Conservation (phyloP, 805 yeast genomes). For the Myxozyma geophila region DNA sequence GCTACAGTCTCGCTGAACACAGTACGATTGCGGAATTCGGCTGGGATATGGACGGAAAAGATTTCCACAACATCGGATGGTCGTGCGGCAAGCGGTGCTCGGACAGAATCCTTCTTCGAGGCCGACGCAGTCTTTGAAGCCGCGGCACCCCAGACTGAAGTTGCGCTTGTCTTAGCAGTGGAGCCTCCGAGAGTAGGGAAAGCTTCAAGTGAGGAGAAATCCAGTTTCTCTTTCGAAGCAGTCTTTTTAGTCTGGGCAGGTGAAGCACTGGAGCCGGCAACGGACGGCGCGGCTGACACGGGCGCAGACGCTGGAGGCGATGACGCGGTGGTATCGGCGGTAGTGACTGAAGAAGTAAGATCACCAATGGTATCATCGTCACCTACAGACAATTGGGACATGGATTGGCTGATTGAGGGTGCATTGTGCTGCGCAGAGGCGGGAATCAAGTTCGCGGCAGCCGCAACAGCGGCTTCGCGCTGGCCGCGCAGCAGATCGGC, state of each 20-base stretch:
- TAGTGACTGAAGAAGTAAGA: slow-evolving; percentile 28
- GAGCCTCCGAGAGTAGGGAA: slow-evolving; percentile 43
- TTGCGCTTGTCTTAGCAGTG: slow-evolving; percentile 12
- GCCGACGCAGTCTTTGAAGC: slow-evolving; percentile 27
- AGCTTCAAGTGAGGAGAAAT: slow-evolving; percentile 41
- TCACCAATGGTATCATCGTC: slow-evolving; percentile 29
- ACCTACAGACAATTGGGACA: background rate
- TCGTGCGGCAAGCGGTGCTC: slow-evolving; percentile 49
- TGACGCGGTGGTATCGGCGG: slow-evolving; percentile 22
- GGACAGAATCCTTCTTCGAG: slow-evolving; percentile 36
- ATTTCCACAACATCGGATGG: slow-evolving; percentile 75
- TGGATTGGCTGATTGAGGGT: background rate
- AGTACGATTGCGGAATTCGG: slow-evolving; percentile 56
- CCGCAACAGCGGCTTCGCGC: slow-evolving; percentile 27
- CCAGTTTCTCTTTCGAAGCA: slow-evolving; percentile 32
- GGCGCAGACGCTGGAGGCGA: slow-evolving; percentile 25
- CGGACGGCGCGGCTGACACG: slow-evolving; percentile 12
- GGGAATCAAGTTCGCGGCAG: background rate
- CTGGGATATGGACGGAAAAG: slow-evolving; percentile 71
- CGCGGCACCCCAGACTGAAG: slow-evolving; percentile 38
- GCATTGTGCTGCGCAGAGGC: slow-evolving; percentile 2
- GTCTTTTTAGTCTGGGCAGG: slow-evolving; percentile 11
- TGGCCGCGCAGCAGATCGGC: slow-evolving; percentile 34
- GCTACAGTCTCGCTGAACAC: slow-evolving; percentile 72
- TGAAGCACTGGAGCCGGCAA: slow-evolving; percentile 14